Percentiles rank a stretch among this genome's conserved stretches.
Conservation (phyloP, 345 rosid species). For the Gossypium ekmanianum region DNA sequence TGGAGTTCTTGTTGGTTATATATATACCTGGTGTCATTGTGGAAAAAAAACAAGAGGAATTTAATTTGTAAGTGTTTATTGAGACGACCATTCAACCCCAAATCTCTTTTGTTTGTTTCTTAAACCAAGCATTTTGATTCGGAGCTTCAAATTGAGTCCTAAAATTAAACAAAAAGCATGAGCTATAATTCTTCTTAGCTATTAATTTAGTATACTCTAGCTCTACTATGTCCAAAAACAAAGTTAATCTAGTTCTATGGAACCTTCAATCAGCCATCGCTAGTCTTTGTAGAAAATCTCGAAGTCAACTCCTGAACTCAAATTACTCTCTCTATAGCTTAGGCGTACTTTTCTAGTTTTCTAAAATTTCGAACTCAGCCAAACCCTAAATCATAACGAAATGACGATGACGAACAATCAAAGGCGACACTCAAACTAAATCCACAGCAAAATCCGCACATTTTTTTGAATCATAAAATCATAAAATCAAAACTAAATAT, state of each 20-base stretch:
- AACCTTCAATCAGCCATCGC: neutral
- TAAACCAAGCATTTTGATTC: neutral
- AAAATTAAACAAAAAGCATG: neutral
- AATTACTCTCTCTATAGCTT: neutral
- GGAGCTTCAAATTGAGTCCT: neutral
- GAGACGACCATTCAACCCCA: too few species aligned
- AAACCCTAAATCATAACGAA: neutral
- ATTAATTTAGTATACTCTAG: too few species aligned
- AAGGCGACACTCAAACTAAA: neutral
- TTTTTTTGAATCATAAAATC: conserved; percentile 9
- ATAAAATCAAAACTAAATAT: neutral
- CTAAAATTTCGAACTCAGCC: neutral
- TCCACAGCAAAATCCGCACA: too few species aligned
- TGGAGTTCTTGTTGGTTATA: neutral
- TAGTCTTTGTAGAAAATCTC: neutral
- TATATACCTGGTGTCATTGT: neutral
- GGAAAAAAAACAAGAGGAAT: neutral
- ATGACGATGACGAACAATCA: neutral
- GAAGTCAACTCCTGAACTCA: neutral
- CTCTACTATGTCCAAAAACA: too few species aligned
- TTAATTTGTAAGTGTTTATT: neutral
- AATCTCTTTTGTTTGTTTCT: neutral
- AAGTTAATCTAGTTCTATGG: neutral
- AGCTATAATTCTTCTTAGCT: neutral
- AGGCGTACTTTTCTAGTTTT: neutral